Evolutionary conservation across 2,329 filamentous ascomycete genomes (phyloP).

Genomic region (Diaporthe aspalathi): DNA sequence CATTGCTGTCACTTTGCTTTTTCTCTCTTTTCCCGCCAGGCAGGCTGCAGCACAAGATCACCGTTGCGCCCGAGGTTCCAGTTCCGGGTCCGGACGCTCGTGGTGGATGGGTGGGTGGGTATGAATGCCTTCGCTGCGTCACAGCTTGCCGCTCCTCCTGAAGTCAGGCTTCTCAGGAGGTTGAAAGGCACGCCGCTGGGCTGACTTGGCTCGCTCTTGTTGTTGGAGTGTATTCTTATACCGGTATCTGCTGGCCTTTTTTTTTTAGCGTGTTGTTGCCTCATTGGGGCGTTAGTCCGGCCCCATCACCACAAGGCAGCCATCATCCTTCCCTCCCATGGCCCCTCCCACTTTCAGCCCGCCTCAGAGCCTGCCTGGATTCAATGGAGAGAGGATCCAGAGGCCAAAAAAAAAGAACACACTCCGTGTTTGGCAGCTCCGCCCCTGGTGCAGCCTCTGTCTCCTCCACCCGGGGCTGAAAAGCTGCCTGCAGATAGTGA

Average conservation of each 20-base stretch:
- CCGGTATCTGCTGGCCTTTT: background rate
- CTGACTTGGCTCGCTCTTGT: background rate
- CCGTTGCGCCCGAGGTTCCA: background rate
- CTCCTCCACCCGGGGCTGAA: slow-evolving; percentile 10
- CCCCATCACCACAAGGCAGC: slow-evolving; percentile 21
- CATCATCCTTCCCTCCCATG: background rate
- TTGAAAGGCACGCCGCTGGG: slow-evolving; percentile 1
- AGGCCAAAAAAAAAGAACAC: too few species aligned
- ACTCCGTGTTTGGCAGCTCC: slow-evolving; percentile 3
- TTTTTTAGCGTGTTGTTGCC: slow-evolving; percentile 16
- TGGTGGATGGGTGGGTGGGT: background rate
- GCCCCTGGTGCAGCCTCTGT: background rate
- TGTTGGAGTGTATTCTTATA: background rate
- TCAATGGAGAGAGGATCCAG: too few species aligned
- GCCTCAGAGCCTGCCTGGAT: background rate
- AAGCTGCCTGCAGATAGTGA: background rate
- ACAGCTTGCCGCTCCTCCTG: slow-evolving; percentile 3
- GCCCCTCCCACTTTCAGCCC: background rate
- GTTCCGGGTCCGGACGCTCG: background rate
- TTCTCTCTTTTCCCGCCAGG: background rate
- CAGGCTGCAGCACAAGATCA: slow-evolving; percentile 4
- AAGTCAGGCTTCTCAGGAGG: background rate
- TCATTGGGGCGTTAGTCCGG: background rate
- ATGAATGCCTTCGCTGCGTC: background rate
- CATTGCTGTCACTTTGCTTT: background rate